Evolutionary conservation across 371 early-diverging fungal genomes (phyloP).

Genomic region (Lichtheimia corymbifera): DNA sequence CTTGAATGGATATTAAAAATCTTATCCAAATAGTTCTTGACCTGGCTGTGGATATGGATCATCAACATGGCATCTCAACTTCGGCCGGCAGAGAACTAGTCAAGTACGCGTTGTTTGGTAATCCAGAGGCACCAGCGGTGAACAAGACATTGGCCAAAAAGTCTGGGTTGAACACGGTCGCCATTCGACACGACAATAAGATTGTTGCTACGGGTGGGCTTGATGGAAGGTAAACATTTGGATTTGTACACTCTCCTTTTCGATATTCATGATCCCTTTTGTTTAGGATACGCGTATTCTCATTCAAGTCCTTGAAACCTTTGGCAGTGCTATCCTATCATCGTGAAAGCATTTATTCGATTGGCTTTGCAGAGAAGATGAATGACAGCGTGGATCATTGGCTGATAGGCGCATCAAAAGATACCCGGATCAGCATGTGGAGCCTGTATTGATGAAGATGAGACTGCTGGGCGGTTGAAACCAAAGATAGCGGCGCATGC

Average conservation of each 20-base stretch:
- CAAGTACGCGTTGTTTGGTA: constrained; percentile 31
- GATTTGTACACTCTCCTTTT: neutral
- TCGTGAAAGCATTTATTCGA: constrained; percentile 42
- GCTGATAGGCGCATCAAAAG: constrained; percentile 45
- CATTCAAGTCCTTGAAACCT: constrained; percentile 45
- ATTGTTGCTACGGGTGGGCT: constrained; percentile 58
- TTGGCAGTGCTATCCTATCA: constrained; percentile 52
- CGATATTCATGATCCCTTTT: neutral
- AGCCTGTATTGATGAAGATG: constrained; percentile 35
- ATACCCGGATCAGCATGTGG: constrained; percentile 55
- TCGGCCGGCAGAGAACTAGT: constrained; percentile 46
- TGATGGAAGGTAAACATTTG: constrained; percentile 43
- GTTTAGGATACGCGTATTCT: constrained; percentile 50
- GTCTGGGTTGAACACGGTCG: constrained; percentile 38
- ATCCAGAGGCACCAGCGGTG: constrained; percentile 17
- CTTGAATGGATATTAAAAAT: constrained; percentile 1
- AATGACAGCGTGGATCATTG: constrained; percentile 27
- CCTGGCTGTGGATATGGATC: constrained; percentile 23
- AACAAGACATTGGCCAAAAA: constrained; percentile 38
- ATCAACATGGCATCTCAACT: constrained; percentile 32
- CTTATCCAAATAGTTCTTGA: constrained; percentile 24
- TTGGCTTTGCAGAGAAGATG: constrained; percentile 25
- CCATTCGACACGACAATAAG: constrained; percentile 48
- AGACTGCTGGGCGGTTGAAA: neutral
- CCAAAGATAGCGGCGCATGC: neutral